Evolutionary conservation across 805 yeast species (phyloP), one percentile per base, ranked within the genome.

Genomic region (Cyberlindnera euphorbiae): DNA sequence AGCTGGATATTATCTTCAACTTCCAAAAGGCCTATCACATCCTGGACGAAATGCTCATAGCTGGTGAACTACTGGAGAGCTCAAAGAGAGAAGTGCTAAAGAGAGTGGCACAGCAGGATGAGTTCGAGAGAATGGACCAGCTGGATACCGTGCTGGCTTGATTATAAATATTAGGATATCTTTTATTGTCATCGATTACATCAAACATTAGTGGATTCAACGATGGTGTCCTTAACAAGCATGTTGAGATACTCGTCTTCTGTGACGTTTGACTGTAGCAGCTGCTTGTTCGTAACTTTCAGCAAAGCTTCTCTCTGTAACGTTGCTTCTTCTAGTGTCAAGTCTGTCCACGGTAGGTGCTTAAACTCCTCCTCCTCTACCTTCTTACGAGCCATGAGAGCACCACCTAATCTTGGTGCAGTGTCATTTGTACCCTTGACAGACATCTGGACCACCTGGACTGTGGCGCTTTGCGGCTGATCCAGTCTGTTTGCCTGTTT

Each of bases 1-100:
- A 93, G 59, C 68, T 93, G 52, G 98, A 93, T 63, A 93, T 93
- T 44, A 93, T 93, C 33, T 93, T 93, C 73, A 93, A 94, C 54
- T 93, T 93, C 63, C 85, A 84, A 50, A 83, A 85, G 56, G 97
- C 97, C 0, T 93, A 93, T 59, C 84, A 86, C 60, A 82, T 93
- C 10, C 66, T 93, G 45, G 96, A 93, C 59, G 98, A 93, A 58
- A 67, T 93, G 48, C 61, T 93, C 33, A 72, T 90, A 33, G 96
- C 89, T 48, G 98, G 98, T 0, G 79, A 82, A 33, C 60, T 93
- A 15, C 83, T 84, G 46, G 98, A 93, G 55, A 74, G 86, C 29
- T 81, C 90, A 11, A 79, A 80, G 47, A 73, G 77, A 37, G 96
- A 85, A 51, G 87, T 88, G 2, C 62, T 90, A 45, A 72, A 79